Evolutionary conservation across 169 alveolate genomes (phyloP).

Genomic region (Cryptosporidium bovis): DNA sequence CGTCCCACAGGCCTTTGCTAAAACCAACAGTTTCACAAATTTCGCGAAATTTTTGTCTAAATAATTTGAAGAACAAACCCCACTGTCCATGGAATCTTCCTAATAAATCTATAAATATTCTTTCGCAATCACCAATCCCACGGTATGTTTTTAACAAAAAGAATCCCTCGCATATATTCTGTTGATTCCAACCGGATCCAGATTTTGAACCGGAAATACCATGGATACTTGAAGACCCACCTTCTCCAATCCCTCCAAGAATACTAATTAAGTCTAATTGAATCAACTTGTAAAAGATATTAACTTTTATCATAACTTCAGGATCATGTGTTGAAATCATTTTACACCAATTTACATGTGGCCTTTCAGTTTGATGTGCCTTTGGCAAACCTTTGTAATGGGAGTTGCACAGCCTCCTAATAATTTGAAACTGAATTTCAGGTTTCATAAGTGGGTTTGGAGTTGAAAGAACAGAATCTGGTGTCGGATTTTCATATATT

Average conservation of each 20-base stretch:
- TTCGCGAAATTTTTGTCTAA: conserved; percentile 69
- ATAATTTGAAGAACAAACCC: conserved; percentile 51
- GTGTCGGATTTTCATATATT: conserved; percentile 31
- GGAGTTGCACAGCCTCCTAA: conserved; percentile 25
- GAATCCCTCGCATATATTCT: conserved; percentile 66
- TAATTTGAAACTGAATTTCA: conserved; percentile 26
- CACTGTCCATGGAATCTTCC: conserved; percentile 72
- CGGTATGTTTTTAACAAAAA: conserved; percentile 42
- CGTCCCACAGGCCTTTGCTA: conserved; percentile 62
- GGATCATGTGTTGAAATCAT: conserved; percentile 17
- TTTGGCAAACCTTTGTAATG: conserved; percentile 60
- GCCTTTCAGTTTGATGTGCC: conserved; percentile 39
- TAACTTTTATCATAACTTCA: conserved; percentile 24
- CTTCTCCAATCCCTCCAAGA: conserved; percentile 56
- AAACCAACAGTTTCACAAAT: conserved; percentile 43
- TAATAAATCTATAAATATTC: conserved; percentile 31
- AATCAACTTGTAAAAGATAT: conserved; percentile 20
- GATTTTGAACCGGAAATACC: conserved; percentile 39
- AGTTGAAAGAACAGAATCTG: conserved; percentile 16
- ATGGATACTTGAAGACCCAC: conserved; percentile 51
- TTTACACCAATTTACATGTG: conserved; percentile 62
- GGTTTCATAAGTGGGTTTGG: conserved; percentile 67
- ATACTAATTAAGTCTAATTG: conserved; percentile 50
- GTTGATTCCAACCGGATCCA: conserved; percentile 57
- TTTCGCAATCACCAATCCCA: conserved; percentile 56